Evolutionary conservation across 768 basidiomycete genomes (phyloP), one percentile per base, ranked within the genome.

Genomic region (Phaeotremella skinneri): DNA sequence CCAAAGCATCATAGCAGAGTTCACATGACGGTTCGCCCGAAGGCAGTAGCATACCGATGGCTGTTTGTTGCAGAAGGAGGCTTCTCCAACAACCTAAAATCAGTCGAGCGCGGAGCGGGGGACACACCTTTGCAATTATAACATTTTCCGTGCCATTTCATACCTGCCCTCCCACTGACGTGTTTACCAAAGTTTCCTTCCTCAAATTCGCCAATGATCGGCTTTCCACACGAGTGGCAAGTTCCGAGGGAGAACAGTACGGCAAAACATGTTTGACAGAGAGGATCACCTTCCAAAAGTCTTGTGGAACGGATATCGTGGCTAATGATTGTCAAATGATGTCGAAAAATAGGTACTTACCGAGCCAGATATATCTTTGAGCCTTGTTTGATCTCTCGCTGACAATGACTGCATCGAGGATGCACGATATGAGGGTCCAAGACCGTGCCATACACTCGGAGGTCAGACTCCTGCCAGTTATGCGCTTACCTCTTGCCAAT

Each of bases 131-230:
- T 29, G 31, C 61, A 62, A 26, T n/a, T 26, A 31, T 58, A 62
- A 30, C 61, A 62, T 21, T 29, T 53, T 3, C 32, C 29, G 31
- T 62, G 61, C 61, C 61, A 62, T 7, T 58, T 48, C 16, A 11
- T 16, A 5, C 32, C 56, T 1, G 21, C 2, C 4, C 20, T 2
- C 3, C 54, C 56, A 23, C 32, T 54, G 43, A 62, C 30, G 26
- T 58, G 56, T 2, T 11, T 25, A 25, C 61, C 61, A 4, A 27
- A n/a, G 29, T 29, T 25, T 17, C 56, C 49, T 41, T 58, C 61
- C 30, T 58, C 51, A 17, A 31, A n/a, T 3, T 58, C 61, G 4
- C 61, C 61, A 2, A 62, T 23, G 11, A 62, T 47, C 27, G 57
- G 31, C 23, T 21, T 25, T 3, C 49, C 13, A 31, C 61, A 62